These are phyloP conservation scores for Penicillium polonicum DNA, from an alignment of 2,329 filamentous ascomycete species.

Conservation along the genomic window DNA sequence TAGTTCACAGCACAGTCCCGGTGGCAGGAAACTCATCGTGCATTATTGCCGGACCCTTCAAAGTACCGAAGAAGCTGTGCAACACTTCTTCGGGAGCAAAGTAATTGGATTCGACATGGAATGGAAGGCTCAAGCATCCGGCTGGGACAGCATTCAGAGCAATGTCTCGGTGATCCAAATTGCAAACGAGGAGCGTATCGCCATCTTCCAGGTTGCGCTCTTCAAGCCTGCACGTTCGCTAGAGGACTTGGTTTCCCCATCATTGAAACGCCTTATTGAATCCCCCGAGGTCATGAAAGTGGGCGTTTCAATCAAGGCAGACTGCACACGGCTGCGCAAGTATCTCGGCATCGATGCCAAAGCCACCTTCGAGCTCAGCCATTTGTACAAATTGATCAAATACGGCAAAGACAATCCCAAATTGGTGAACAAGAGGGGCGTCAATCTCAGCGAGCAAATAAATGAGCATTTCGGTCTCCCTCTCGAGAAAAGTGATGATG, in stretches of 20 bases:
- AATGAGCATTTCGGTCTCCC: conserved; percentile 70
- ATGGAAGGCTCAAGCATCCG: conserved; percentile 63
- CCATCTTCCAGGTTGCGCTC: conserved; percentile 74
- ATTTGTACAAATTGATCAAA: conserved; percentile 75
- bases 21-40: conserved; percentile 59
- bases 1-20: conserved; percentile 47
- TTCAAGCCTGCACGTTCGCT: conserved; percentile 49
- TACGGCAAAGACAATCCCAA: conserved; percentile 56
- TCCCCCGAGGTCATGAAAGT: conserved; percentile 67
- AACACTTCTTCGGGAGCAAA: conserved; percentile 66
- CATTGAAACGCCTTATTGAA: conserved; percentile 70
- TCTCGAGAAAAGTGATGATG: conserved; percentile 67
- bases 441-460: conserved; percentile 68
- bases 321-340: conserved; percentile 66
- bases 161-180: conserved; percentile 83
- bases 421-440: conserved; percentile 64
- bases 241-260: conserved; percentile 64
- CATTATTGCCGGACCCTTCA: conserved; percentile 73
- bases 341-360: conserved; percentile 63
- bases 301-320: conserved; percentile 73
- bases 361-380: conserved; percentile 77
- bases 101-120: conserved; percentile 89
- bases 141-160: conserved; percentile 54
- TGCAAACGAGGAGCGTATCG: conserved; percentile 72
- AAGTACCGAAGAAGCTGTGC: conserved; percentile 64